Evolutionary conservation across 2,329 filamentous ascomycete genomes (phyloP), one percentile per base, ranked within the genome.

Genomic region (Claviceps sorghi): DNA sequence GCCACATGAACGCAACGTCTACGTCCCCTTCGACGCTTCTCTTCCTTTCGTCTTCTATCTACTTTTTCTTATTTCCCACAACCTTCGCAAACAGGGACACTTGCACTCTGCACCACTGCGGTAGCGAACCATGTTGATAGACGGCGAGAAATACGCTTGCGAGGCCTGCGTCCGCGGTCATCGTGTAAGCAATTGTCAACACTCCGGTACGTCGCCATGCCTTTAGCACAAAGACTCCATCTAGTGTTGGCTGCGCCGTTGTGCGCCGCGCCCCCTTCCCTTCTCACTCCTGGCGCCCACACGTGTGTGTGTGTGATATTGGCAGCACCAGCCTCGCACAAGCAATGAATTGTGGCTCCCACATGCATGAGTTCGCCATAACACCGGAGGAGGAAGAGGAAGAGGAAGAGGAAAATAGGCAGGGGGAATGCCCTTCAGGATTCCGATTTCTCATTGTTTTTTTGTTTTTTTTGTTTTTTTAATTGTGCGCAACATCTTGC

Each of bases 121-220:
- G 26, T 21, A 51, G 49, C 29, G 41, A 53, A 47, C 62, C 56
- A 90, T 90, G 86, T 77, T 90, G 68, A 86, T 90, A 69, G 83
- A 95, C 77, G 91, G 91, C 70, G 88, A 95, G 76, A 97, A 97
- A 77, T 97, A 82, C 76, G 91, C 91, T 72, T 97, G 91, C 77
- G 88, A 95, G 74, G 90, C 90, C 73, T 98, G 93, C 74, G 89
- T 98, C 68, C 86, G 93, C 71, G 93, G 93, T 66, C 93, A 98
- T 75, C 88, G 93, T 67, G 93, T 98, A 67, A 97, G 90, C 84
- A 95, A 93, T 68, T 98, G 93, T 77, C 88, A 91, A 69, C 93
- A 98, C 71, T 80, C 82, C 69, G 89, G 90, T 95, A 81, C 76
- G 86, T 78, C 15, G 57, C 61, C 51, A 52, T 49, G 30, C 54